phyloP scores from a whole-genome alignment of 208 protist genomes.

The Trichomonas gallinae region DNA sequence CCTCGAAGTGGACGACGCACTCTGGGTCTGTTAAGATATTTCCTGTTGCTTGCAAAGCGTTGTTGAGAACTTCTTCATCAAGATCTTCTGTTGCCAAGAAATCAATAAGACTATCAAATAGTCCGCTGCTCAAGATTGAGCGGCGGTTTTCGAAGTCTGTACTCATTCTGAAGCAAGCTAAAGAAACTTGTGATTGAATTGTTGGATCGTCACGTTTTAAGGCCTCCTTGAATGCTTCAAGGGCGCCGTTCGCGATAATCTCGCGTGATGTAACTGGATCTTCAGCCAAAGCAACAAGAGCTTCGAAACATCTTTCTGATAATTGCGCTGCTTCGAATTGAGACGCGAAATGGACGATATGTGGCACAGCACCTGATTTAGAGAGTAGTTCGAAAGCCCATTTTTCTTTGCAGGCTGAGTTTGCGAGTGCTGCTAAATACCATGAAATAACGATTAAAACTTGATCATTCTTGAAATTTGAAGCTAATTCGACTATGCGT shows the following conservation, averaged over 20 bases:
- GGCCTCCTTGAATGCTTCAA: background rate
- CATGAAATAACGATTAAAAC: constrained; percentile 16
- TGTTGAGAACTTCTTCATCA: constrained; percentile 12
- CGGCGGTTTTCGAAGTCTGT: background rate
- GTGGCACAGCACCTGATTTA: background rate
- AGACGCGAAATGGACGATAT: background rate
- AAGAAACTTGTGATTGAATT: constrained; percentile 23
- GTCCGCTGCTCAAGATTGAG: background rate
- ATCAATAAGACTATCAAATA: background rate
- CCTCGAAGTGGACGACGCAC: background rate
- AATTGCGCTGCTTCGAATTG: background rate
- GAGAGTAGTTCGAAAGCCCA: background rate
- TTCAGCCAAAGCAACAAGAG: background rate
- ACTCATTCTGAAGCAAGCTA: background rate
- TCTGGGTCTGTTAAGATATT: background rate
- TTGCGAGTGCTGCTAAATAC: constrained; percentile 1
- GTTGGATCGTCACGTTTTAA: background rate
- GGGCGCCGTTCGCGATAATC: background rate
- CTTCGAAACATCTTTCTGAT: background rate
- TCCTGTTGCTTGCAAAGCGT: background rate
- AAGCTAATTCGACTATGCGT: background rate
- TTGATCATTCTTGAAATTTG: constrained; percentile 23
- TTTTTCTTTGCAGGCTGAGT: background rate
- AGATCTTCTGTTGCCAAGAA: background rate
- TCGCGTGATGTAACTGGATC: constrained; percentile 9